A percentile compares a stretch with the other conserved stretches of the same genome.
phyloP scores from a whole-genome alignment of 2,329 filamentous ascomycete genomes.

The Aspergillus sp. region DNA sequence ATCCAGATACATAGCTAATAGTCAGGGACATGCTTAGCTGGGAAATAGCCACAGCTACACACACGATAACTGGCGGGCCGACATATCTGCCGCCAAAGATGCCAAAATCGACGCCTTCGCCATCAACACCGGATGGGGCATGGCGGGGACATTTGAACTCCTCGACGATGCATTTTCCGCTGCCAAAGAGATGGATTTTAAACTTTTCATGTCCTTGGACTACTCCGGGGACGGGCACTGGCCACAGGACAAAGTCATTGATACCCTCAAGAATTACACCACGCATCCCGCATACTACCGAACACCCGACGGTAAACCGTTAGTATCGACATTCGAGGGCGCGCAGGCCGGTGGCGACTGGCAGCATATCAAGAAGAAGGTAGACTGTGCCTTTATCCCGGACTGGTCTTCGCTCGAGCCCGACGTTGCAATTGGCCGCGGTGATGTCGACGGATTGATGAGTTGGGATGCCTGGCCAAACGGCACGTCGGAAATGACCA shows the following conservation, averaged over 20 bases:
- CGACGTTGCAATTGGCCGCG: slow-evolving; percentile 16
- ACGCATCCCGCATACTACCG: slow-evolving; percentile 24
- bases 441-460: slow-evolving; percentile 37
- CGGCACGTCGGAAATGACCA: slow-evolving; percentile 35
- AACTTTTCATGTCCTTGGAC: slow-evolving; percentile 39
- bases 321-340: slow-evolving; percentile 48
- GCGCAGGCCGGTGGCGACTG: slow-evolving; percentile 42
- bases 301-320: slow-evolving; percentile 25
- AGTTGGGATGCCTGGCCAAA: slow-evolving; percentile 46
- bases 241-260: slow-evolving; percentile 25
- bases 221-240: slow-evolving; percentile 33
- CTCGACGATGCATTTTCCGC: slow-evolving; percentile 23
- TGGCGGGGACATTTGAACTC: slow-evolving; percentile 19
- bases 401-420: slow-evolving; percentile 42
- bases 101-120: slow-evolving; percentile 43
- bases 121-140: slow-evolving; percentile 35
- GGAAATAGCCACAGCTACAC: slow-evolving; percentile 24
- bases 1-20: neutral
- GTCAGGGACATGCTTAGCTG: slow-evolving; percentile 15
- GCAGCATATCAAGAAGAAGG: slow-evolving; percentile 40
- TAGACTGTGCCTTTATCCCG: slow-evolving; percentile 45
- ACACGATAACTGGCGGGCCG: slow-evolving; percentile 24
- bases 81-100: slow-evolving; percentile 35
- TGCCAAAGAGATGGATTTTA: slow-evolving; percentile 26
- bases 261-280: slow-evolving; percentile 25